Evolutionary conservation across 495 filamentous ascomycete genomes (phyloP), one percentile per base, ranked within the genome.

Genomic region (Hypoxylon subgilvum): DNA sequence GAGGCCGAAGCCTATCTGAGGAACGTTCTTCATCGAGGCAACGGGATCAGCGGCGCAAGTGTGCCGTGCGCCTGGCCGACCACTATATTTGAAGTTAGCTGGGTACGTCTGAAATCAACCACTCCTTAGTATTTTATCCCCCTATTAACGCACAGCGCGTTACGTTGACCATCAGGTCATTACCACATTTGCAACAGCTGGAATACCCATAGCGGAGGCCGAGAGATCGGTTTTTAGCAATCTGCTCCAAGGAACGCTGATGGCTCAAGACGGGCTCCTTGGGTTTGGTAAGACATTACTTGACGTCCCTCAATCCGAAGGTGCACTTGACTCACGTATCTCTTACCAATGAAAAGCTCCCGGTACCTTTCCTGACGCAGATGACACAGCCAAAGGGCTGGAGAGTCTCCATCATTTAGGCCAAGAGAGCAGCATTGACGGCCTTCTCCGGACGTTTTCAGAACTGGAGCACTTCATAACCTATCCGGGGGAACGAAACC

Each of bases 321-420:
- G n/a, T 13, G n/a, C 31, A 34, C 31, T 34, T 34, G 9, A 10
- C 27, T 13, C n/a, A 12, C 2, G 3, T 13, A 12, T 12, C 31
- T 10, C 3, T 13, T 34, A 13, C 6, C n/a, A 12, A 12, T 13
- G 9, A 6, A 3, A 12, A 34, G 31, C 3, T 3, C 3, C 9
- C 6, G 7, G 68, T 4, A 52, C 69, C 12, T 48, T 45, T 19
- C 25, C 75, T 2, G 79, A 82, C 65, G 79, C 73, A n/a, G 78
- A 80, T 65, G 77, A 79, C 38, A 80, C 78, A n/a, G 75, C 77
- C 0, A 77, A 72, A 38, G 60, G 68, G 3, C 60, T 77, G 4
- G 52, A 65, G 13, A 23, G 57, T 3, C 61, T 77, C 0, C 50
- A 39, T 28, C 68, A n/a, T 57, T 46, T 17, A 31, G 58, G 0